Evolutionary conservation across 2,329 filamentous ascomycete species (phyloP), one percentile per base, ranked within the genome.

Genomic region (Beauveria sp.): DNA sequence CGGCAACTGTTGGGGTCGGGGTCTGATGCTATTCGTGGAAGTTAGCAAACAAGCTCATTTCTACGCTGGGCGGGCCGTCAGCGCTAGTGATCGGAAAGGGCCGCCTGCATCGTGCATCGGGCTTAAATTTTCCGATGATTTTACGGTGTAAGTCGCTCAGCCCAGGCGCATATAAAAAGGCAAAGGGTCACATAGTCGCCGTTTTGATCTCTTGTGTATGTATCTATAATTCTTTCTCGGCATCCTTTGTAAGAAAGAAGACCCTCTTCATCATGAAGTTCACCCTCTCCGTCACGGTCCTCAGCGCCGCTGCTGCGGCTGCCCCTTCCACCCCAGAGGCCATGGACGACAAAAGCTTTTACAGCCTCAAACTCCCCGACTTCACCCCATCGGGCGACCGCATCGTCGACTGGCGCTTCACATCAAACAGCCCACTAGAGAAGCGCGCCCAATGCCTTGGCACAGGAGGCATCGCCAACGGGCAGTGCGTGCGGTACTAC

Each of bases 401-500:
- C 16, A n/a, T 62, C 41, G 61, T 62, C 28, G 55, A 62, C 43
- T 50, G 52, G 20, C 30, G 61, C 14, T 54, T 59, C 41, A 18
- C 14, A n/a, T 20, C 54, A 2, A 18, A 40, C 28, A 26, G 24
- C 34, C 14, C 20, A 16, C 55, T 62, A 18, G 26, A 62, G n/a
- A 59, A 55, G 40, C 61, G 61, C 9, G 46, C 6, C 9, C 10
- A 20, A 3, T 62, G 61, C n/a, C 37, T 26, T 5, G 44, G 41
- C 50, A 22, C 44, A 14, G 37, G 34, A 14, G 61, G 61, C 34
- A 34, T 61, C 14, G 61, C 61, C 24, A 63, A 61, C 26, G 61
- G 57, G 20, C n/a, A 55, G 26, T 63, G 61, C 34, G 57, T 63
- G 14, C 30, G 46, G 6, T 61, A 63, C 57, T 63, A 63, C 50